phyloP scores from a whole-genome alignment of 2,329 filamentous ascomycete species.

The Epichloe sibirici region DNA sequence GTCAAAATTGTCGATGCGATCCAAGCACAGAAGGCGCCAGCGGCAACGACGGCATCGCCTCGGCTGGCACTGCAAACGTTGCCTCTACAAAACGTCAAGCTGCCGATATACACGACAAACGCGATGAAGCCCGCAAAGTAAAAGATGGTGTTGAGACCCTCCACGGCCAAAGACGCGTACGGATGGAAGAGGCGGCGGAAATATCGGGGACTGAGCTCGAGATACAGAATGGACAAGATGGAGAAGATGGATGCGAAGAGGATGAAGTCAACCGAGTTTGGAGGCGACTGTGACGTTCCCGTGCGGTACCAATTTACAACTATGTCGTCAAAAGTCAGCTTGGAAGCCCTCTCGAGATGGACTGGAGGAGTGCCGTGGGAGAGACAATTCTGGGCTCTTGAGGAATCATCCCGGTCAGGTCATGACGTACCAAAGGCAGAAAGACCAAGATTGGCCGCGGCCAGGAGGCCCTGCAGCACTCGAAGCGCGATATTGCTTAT shows the following conservation, averaged over 20 bases:
- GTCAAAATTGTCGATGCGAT: slow-evolving; percentile 32
- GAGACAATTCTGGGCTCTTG: too few relatives aligned
- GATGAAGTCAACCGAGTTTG: slow-evolving; percentile 45
- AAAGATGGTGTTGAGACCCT: slow-evolving; percentile 40
- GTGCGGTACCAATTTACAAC: slow-evolving; percentile 49
- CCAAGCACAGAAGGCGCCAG: slow-evolving; percentile 43
- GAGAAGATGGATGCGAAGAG: slow-evolving; percentile 42
- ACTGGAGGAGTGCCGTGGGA: too few relatives aligned
- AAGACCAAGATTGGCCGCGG: slow-evolving; percentile 8
- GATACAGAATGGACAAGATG: slow-evolving; percentile 40
- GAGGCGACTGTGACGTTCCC: slow-evolving; percentile 41
- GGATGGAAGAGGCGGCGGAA: slow-evolving; percentile 33
- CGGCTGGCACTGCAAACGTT: slow-evolving; percentile 43
- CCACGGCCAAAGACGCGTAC: slow-evolving; percentile 35
- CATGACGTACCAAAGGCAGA: slow-evolving; percentile 11
- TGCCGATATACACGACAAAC: slow-evolving; percentile 42
- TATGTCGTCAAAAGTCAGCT: slow-evolving; percentile 15
- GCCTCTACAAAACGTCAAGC: slow-evolving; percentile 44
- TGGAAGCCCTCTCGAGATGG: neutral
- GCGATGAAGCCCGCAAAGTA: slow-evolving; percentile 50
- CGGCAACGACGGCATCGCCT: slow-evolving; percentile 41
- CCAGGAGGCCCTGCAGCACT: slow-evolving; percentile 10
- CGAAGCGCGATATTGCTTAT: slow-evolving; percentile 8
- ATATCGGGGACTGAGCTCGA: slow-evolving; percentile 37
- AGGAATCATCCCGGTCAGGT: neutral